These are phyloP conservation scores for Albizia julibrissin DNA, from an alignment of 306 rosid genomes.

Conservation along the genomic window DNA sequence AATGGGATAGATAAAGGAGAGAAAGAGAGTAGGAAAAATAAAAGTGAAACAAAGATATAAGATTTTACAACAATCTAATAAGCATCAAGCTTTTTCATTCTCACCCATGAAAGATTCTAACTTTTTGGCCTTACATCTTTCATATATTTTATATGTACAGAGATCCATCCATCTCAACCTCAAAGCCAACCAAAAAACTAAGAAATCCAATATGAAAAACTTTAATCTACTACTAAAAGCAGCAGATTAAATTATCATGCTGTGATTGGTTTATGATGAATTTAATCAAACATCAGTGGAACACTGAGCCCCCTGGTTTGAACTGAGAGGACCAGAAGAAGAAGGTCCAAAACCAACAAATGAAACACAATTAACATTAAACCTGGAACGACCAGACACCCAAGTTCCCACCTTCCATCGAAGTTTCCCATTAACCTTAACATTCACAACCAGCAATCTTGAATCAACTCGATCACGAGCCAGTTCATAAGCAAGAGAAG, in stretches of 20 bases:
- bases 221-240: background rate
- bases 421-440: slow-evolving; percentile 68
- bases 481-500: slow-evolving; percentile 75
- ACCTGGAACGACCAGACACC: slow-evolving; percentile 84
- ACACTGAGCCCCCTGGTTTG: slow-evolving; percentile 66
- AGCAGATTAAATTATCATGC: background rate
- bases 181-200: slow-evolving; percentile 25
- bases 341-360: slow-evolving; percentile 61
- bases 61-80: slow-evolving; percentile 29
- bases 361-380: slow-evolving; percentile 74
- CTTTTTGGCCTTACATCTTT: slow-evolving; percentile 31
- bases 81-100: slow-evolving; percentile 36
- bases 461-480: slow-evolving; percentile 74
- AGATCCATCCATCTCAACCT: slow-evolving; percentile 21
- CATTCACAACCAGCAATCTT: slow-evolving; percentile 48
- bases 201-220: background rate
- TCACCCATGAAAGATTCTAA: slow-evolving; percentile 40
- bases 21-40: background rate
- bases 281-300: slow-evolving; percentile 15
- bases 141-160: slow-evolving; percentile 46
- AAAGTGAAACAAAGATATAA: slow-evolving; percentile 32
- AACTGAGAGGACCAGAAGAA: slow-evolving; percentile 51
- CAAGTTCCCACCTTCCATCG: slow-evolving; percentile 94
- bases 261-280: background rate
- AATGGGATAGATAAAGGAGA: background rate